Evolutionary conservation across 805 yeast species (phyloP).

Genomic region (Metschnikowia kofuensis): DNA sequence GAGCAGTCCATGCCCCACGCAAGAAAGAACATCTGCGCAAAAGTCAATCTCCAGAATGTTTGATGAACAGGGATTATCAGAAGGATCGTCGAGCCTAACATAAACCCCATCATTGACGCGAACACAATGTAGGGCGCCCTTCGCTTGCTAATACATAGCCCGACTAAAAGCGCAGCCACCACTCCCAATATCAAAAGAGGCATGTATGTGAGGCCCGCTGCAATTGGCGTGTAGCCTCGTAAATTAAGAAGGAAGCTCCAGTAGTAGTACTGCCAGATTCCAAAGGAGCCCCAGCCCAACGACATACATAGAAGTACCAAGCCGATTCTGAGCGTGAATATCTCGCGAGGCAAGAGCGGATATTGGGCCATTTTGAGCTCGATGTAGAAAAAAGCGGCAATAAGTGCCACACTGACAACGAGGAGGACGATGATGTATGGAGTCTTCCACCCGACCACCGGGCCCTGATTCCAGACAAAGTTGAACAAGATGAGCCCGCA

Average conservation of each 20-base stretch:
- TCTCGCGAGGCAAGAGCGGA: conserved; percentile 55
- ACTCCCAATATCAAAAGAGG: conserved; percentile 54
- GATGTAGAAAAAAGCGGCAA: conserved; percentile 42
- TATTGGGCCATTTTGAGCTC: conserved; percentile 45
- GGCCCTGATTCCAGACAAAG: conserved; percentile 75
- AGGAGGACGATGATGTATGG: conserved; percentile 58
- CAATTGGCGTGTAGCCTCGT: conserved; percentile 40
- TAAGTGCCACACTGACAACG: conserved; percentile 46
- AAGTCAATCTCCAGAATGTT: conserved; percentile 54
- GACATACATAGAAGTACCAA: conserved; percentile 50
- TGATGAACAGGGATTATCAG: conserved; percentile 58
- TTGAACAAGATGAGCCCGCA: conserved; percentile 60
- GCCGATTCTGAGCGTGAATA: conserved; percentile 43
- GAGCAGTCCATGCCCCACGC: conserved; percentile 78
- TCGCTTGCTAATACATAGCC: conserved; percentile 42
- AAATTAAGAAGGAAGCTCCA: conserved; percentile 51
- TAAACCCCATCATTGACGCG: conserved; percentile 52
- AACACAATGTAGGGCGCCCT: conserved; percentile 51
- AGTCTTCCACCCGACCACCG: conserved; percentile 62
- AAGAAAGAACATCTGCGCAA: conserved; percentile 54
- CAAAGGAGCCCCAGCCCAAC: conserved; percentile 78
- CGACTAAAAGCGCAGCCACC: conserved; percentile 52
- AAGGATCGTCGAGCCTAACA: conserved; percentile 51
- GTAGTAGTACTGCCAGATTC: conserved; percentile 67
- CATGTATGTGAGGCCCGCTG: conserved; percentile 37